Evolutionary conservation across 2,329 filamentous ascomycete genomes (phyloP).

Genomic region (Penicillium freii): DNA sequence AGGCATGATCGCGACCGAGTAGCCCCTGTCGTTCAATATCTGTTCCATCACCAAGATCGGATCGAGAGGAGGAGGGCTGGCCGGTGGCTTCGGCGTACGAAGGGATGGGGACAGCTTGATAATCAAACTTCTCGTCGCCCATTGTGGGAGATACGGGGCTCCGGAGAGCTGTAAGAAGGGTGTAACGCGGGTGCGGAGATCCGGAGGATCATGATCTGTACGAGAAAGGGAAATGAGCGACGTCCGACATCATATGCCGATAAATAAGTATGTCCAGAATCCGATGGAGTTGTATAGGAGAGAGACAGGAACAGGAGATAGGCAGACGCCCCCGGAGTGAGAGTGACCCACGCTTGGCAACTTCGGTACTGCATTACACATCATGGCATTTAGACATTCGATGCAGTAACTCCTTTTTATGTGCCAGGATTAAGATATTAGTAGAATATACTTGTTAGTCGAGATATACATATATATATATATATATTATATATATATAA

Average conservation of each 20-base stretch:
- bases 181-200: slow-evolving; percentile 29
- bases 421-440: too few relatives aligned
- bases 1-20: slow-evolving; percentile 40
- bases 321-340: slow-evolving; percentile 11
- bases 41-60: slow-evolving; percentile 45
- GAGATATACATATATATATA: neutral
- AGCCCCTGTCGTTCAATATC: slow-evolving; percentile 37
- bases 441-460: neutral
- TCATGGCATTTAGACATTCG: slow-evolving; percentile 1
- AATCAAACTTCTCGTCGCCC: slow-evolving; percentile 56
- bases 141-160: slow-evolving; percentile 34
- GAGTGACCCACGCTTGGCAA: slow-evolving; percentile 12
- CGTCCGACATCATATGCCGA: slow-evolving; percentile 30
- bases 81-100: slow-evolving; percentile 72
- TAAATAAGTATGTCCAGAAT: neutral
- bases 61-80: slow-evolving; percentile 24
- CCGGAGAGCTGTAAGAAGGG: slow-evolving; percentile 33
- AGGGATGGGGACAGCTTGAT: slow-evolving; percentile 69
- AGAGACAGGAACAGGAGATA: slow-evolving; percentile 3
- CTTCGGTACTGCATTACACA: slow-evolving; percentile 7
- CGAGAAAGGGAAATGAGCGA: slow-evolving; percentile 30
- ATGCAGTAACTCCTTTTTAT: neutral
- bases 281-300: slow-evolving; percentile 11
- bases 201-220: slow-evolving; percentile 42
- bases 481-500: too few relatives aligned